These are phyloP conservation scores for Backusella westeae DNA, from an alignment of 192 early-diverging fungal species.

Conservation along the genomic window DNA sequence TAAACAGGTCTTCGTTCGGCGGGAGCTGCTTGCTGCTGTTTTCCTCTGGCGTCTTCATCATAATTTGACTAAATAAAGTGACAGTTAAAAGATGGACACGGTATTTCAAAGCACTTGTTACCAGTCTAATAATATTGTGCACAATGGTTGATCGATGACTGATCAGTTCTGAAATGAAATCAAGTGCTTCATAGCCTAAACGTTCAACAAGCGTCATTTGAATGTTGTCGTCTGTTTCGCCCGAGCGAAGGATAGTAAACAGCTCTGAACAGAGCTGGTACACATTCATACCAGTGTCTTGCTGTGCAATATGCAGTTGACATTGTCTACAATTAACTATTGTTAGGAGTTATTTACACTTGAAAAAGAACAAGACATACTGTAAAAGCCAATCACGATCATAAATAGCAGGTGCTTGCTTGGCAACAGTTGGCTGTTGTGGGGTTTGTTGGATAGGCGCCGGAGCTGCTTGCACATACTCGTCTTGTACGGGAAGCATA, in stretches of 20 bases:
- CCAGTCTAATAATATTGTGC: constrained; percentile 56
- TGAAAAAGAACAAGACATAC: constrained; percentile 22
- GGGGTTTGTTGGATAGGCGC: background rate
- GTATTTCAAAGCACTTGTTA: constrained; percentile 1
- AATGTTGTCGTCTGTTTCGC: constrained; percentile 59
- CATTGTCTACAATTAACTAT: constrained; percentile 44
- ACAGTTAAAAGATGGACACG: background rate
- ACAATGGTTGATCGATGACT: constrained; percentile 58
- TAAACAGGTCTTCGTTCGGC: constrained; percentile 42
- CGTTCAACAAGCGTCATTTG: constrained; percentile 68
- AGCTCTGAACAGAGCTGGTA: constrained; percentile 64
- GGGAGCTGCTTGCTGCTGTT: constrained; percentile 10
- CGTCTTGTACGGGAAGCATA: background rate
- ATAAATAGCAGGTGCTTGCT: constrained; percentile 11
- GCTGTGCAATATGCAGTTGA: constrained; percentile 41
- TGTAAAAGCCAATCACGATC: constrained; percentile 55
- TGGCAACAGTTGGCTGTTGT: background rate
- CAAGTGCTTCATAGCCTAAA: constrained; percentile 70
- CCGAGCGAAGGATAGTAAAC: constrained; percentile 66
- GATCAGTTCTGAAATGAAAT: constrained; percentile 62
- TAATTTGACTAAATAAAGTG: constrained; percentile 31
- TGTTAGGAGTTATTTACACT: background rate
- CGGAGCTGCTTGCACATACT: background rate
- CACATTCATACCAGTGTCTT: constrained; percentile 46
- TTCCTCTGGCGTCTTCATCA: constrained; percentile 1